phyloP scores from a whole-genome alignment of 257 asterid genomes.

The Solanum okadae region DNA sequence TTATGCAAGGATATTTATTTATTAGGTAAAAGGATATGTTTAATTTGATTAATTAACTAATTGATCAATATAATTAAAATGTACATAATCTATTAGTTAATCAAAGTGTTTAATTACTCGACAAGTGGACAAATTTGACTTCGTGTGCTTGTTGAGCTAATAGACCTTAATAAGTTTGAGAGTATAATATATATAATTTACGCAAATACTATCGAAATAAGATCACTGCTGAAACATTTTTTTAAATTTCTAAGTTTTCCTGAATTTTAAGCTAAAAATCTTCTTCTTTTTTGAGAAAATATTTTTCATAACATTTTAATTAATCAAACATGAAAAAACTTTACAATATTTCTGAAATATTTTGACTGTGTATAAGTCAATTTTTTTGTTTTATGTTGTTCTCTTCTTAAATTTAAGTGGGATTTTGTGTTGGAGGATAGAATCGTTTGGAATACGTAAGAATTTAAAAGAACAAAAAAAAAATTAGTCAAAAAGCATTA shows the following conservation, averaged over 20 bases:
- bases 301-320: background rate
- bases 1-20: no score
- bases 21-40: background rate
- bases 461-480: background rate
- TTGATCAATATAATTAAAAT: no score
- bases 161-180: no score
- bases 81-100: background rate
- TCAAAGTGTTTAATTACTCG: no score
- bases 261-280: background rate
- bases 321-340: background rate
- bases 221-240: no score
- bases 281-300: background rate
- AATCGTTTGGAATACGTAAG: background rate
- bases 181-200: no score
- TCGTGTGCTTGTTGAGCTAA: no score
- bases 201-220: no score
- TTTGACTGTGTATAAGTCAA: background rate
- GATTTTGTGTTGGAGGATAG: background rate
- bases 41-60: no score
- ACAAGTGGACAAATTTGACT: no score
- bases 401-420: background rate
- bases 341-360: background rate
- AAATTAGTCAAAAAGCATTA: background rate
- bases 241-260: background rate
- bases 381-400: background rate